A percentile compares a stretch with the other conserved stretches of the same genome.
Conservation (phyloP, 805 yeast species). For the Priceomyces fermenticarens region DNA sequence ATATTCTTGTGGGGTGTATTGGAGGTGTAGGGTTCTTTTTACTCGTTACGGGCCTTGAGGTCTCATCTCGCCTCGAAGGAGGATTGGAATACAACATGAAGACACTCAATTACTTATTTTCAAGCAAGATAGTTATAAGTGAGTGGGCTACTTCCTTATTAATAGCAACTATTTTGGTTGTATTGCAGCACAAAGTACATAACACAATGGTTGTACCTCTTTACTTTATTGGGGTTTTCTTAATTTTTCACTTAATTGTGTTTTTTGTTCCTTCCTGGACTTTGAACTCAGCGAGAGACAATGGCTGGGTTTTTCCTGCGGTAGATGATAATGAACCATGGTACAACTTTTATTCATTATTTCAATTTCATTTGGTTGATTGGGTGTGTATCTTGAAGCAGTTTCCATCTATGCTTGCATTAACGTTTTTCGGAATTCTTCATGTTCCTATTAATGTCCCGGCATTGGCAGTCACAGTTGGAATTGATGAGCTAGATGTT, state of each 20-base stretch:
- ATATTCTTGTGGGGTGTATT: constrained; percentile 92
- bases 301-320: constrained; percentile 82
- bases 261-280: constrained; percentile 63
- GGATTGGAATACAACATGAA: constrained; percentile 61
- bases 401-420: constrained; percentile 90
- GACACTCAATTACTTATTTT: constrained; percentile 53
- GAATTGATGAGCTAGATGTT: constrained; percentile 83
- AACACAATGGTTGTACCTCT: constrained; percentile 78
- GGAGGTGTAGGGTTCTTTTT: constrained; percentile 98
- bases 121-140: constrained; percentile 26
- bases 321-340: constrained; percentile 74
- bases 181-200: constrained; percentile 51
- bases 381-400: constrained; percentile 68
- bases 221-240: constrained; percentile 71
- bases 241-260: constrained; percentile 66
- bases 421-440: constrained; percentile 91
- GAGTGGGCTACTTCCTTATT: constrained; percentile 68
- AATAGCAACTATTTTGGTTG: constrained; percentile 58
- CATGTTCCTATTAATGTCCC: constrained; percentile 99
- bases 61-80: constrained; percentile 77
- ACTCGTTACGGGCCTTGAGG: constrained; percentile 87
- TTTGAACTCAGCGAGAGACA: constrained; percentile 56
- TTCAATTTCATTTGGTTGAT: constrained; percentile 67
- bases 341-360: constrained; percentile 79
- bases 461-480: constrained; percentile 87